A percentile compares a stretch with the other conserved stretches of the same genome.
Conservation (phyloP, 1,139 yeast genomes). For the Protomyces macrosporus region DNA sequence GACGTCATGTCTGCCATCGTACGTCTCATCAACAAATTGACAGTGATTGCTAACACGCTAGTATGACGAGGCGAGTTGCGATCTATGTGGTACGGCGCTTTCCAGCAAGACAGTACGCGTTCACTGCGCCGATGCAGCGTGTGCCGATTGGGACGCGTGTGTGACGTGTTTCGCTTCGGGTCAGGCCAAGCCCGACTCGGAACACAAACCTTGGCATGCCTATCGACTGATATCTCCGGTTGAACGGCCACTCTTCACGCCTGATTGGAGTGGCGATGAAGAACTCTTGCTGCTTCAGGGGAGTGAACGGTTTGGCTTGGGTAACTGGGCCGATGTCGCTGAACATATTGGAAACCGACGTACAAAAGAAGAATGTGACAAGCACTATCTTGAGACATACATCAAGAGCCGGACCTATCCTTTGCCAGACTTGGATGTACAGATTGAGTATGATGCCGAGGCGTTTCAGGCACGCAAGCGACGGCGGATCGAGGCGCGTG, state of each 20-base stretch:
- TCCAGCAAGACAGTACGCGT: constrained; percentile 22
- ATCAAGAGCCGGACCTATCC: constrained; percentile 71
- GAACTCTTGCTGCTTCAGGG: constrained; percentile 85
- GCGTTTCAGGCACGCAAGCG: constrained; percentile 67
- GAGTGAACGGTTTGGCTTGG: constrained; percentile 82
- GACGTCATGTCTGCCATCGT: constrained; percentile 20
- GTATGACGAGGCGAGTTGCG: constrained; percentile 70
- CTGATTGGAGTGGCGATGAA: constrained; percentile 98
- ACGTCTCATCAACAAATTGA: neutral
- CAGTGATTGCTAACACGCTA: neutral
- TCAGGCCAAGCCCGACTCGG: constrained; percentile 56
- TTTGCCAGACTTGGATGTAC: constrained; percentile 55
- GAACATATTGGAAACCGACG: constrained; percentile 85
- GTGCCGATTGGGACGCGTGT: constrained; percentile 71
- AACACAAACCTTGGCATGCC: constrained; percentile 89
- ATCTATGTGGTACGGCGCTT: constrained; percentile 66
- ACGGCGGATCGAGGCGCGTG: constrained; percentile 62
- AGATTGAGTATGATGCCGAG: constrained; percentile 60
- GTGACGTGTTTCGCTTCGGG: constrained; percentile 95
- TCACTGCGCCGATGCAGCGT: constrained; percentile 19
- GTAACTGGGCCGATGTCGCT: constrained; percentile 95
- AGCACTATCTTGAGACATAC: constrained; percentile 70
- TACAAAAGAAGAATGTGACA: constrained; percentile 82
- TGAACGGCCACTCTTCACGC: constrained; percentile 83
- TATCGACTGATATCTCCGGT: constrained; percentile 89